Evolutionary conservation across 1,139 yeast genomes (phyloP).

Genomic region (Meyerozyma athensensis): DNA sequence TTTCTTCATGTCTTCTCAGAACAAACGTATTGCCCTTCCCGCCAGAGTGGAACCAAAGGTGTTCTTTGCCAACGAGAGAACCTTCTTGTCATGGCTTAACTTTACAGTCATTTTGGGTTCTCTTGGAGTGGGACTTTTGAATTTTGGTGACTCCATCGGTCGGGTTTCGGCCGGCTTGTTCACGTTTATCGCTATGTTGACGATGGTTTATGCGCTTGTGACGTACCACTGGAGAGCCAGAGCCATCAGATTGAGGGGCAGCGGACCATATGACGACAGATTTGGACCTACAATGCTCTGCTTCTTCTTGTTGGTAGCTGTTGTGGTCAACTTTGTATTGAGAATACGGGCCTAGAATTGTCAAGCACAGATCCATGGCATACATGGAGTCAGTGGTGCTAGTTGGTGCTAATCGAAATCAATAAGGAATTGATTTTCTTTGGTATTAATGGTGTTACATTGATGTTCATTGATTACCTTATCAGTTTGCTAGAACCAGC

Average conservation of each 20-base stretch:
- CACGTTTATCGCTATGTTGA: conserved; percentile 93
- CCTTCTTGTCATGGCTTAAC: conserved; percentile 95
- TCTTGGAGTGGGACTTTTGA: conserved; percentile 88
- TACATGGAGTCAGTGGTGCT: no score
- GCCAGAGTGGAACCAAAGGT: conserved; percentile 98
- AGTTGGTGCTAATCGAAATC: no score
- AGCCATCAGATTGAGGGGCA: conserved; percentile 94
- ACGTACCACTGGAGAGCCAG: conserved; percentile 99
- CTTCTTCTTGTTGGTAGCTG: conserved; percentile 86
- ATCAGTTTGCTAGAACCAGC: no score
- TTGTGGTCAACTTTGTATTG: conserved; percentile 82
- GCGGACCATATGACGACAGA: conserved; percentile 97
- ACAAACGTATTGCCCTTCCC: conserved; percentile 91
- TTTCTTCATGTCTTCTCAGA: conserved; percentile 12
- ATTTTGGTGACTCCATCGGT: conserved; percentile 93
- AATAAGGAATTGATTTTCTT: no score
- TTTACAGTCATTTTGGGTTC: conserved; percentile 97
- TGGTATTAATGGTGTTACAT: no score
- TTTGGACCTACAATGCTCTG: conserved; percentile 99
- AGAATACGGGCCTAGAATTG: conserved; percentile 55
- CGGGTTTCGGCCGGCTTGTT: conserved; percentile 90
- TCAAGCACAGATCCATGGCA: background rate
- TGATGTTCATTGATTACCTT: no score
- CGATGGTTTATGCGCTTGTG: conserved; percentile 91
- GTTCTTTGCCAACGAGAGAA: conserved; percentile 97